Conservation (phyloP, 225 moss, liverwort and hornwort genomes). For the Straminergon stramineum region DNA sequence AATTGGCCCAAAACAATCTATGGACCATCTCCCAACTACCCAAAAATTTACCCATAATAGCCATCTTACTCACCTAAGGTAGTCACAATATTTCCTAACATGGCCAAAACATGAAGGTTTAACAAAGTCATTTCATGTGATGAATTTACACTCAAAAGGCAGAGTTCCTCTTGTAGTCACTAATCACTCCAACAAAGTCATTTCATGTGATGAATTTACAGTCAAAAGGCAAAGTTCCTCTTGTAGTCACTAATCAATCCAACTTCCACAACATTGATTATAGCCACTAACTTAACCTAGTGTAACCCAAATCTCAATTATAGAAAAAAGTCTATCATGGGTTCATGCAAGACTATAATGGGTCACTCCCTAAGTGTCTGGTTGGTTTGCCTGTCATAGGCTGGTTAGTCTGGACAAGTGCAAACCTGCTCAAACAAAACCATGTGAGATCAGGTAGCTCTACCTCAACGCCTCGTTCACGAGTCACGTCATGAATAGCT, state of each 20-base stretch:
- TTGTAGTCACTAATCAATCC: no score
- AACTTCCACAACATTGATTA: no score
- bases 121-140: background rate
- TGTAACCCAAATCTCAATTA: no score
- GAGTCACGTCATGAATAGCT: no score
- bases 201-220: no score
- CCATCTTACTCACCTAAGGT: background rate
- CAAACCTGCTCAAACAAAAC: background rate
- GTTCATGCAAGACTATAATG: background rate
- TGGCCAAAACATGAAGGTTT: rapidly evolving
- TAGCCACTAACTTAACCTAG: no score
- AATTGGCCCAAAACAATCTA: background rate
- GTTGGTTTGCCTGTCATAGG: background rate
- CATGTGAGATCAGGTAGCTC: background rate
- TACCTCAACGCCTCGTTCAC: background rate
- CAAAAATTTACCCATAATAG: background rate
- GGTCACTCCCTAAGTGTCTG: background rate
- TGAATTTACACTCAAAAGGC: background rate
- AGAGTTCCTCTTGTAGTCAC: no score
- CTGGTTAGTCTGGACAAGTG: background rate
- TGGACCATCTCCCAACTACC: background rate
- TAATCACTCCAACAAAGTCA: no score
- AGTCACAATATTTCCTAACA: background rate
- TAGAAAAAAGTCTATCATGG: no score
- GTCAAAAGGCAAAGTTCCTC: no score